phyloP scores from a whole-genome alignment of 495 filamentous ascomycete species.

The Venustampulla echinocandica region DNA sequence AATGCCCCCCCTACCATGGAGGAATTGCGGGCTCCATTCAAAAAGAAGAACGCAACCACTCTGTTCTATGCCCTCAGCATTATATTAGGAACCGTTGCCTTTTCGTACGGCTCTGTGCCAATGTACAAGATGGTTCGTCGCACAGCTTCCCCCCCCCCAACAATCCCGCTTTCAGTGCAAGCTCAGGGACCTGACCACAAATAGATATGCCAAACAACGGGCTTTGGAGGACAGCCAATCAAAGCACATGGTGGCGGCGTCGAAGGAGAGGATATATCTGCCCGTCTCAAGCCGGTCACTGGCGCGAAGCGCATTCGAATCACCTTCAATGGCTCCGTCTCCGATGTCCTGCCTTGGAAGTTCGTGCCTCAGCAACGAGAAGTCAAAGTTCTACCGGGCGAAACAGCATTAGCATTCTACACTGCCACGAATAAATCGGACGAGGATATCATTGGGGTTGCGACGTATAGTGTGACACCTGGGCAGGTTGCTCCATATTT shows the following conservation, averaged over 20 bases:
- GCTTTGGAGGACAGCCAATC: slow-evolving; percentile 89
- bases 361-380: slow-evolving; percentile 96
- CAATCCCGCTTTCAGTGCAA: neutral
- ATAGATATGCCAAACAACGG: slow-evolving; percentile 92
- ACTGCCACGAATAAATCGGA: slow-evolving; percentile 86
- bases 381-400: slow-evolving; percentile 87
- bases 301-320: slow-evolving; percentile 80
- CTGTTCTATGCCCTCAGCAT: slow-evolving; percentile 73
- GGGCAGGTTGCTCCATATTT: slow-evolving; percentile 96
- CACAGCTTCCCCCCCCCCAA: neutral
- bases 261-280: slow-evolving; percentile 51
- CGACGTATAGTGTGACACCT: slow-evolving; percentile 94
- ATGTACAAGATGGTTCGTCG: slow-evolving; percentile 92
- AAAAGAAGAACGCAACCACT: slow-evolving; percentile 48
- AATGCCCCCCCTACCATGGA: slow-evolving; percentile 44
- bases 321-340: slow-evolving; percentile 91
- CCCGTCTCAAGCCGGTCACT: slow-evolving; percentile 70
- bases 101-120: slow-evolving; percentile 93
- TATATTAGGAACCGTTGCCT: slow-evolving; percentile 80
- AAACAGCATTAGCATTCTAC: slow-evolving; percentile 97
- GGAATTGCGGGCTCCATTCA: slow-evolving; percentile 44
- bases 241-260: slow-evolving; percentile 51
- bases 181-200: neutral
- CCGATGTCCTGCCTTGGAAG: slow-evolving; percentile 93
- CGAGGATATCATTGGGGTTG: slow-evolving; percentile 92